Conservation (phyloP, 2,329 filamentous ascomycete species). For the Sarocladium kiliense region DNA sequence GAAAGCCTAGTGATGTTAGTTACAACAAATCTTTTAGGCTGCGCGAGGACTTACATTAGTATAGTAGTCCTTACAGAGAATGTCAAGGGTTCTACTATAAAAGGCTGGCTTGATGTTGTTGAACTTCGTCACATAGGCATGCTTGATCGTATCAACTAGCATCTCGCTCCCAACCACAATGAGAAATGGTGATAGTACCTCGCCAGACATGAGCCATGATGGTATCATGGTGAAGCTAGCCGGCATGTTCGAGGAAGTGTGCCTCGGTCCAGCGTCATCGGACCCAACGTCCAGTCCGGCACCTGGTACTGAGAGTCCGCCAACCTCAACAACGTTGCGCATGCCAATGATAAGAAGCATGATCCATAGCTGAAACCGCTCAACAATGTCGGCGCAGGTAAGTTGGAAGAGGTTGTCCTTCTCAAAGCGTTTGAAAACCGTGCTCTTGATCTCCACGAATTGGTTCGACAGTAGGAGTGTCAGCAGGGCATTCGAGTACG, state of each 20-base stretch:
- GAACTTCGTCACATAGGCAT: slow-evolving; percentile 97
- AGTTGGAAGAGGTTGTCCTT: slow-evolving; percentile 97
- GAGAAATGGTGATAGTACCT: slow-evolving; percentile 87
- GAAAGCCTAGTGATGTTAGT: slow-evolving; percentile 61
- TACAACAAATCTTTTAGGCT: not conserved
- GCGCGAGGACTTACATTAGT: slow-evolving; percentile 61
- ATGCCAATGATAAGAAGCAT: slow-evolving; percentile 96
- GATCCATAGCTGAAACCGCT: slow-evolving; percentile 95
- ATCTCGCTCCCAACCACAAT: slow-evolving; percentile 95
- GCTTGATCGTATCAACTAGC: slow-evolving; percentile 87
- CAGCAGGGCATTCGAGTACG: slow-evolving; percentile 91
- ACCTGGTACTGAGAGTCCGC: slow-evolving; percentile 65
- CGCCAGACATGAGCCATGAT: slow-evolving; percentile 68
- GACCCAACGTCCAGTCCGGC: slow-evolving; percentile 43
- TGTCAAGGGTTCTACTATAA: slow-evolving; percentile 85
- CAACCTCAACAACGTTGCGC: slow-evolving; percentile 93
- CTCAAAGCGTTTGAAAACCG: slow-evolving; percentile 97
- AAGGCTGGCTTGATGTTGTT: slow-evolving; percentile 92
- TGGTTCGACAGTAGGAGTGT: slow-evolving; percentile 94
- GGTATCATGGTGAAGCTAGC: slow-evolving; percentile 89
- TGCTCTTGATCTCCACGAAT: slow-evolving; percentile 97
- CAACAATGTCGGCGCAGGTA: slow-evolving; percentile 93
- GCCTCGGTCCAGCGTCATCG: slow-evolving; percentile 48
- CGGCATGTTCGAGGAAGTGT: slow-evolving; percentile 72
- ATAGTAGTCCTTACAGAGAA: slow-evolving; percentile 96